Base-by-base conservation (phyloP, 768 basidiomycete genomes). In the Lyophyllum atratum region DNA sequence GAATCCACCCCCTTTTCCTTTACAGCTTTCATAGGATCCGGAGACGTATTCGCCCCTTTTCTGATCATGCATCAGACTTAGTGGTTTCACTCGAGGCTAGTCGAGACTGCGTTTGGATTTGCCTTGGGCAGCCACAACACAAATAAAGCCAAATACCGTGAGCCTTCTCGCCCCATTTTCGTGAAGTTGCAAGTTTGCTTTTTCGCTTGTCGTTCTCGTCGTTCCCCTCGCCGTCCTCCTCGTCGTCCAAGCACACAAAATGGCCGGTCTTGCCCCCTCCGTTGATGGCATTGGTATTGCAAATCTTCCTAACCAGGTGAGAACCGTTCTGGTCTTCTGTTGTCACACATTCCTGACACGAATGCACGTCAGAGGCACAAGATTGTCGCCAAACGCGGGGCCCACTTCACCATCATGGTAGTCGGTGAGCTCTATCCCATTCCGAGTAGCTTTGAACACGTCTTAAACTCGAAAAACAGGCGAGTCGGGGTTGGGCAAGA, bases 371-470 rank as follows among this genome's bases (percentile, higher is more conserved):
- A 98, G 95, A 88, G 92, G 81, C 97, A 99, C 82, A 98, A 98
- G 83, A 98, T 98, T 71, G 95, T 98, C 61, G 95, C 94, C 60
- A 96, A 98, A 81, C 88, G 82, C 69, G 97, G 97, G 59, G 93
- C 91, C 7, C 95, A 98, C 78, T 98, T 98, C 78, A 98, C 97
- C 56, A 85, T 99, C 68, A 99, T 99, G 97, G 97, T 98, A 44
- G 95, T 98, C 59, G 97, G 97, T 93, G 67, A 71, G 90, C 71
- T 26, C 2, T 19, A 10, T 19, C 11, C 26, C 19, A 14, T 17
- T 50, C 42, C 21, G 25, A 46, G 17, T 44, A 47, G 1, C 22
- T n/a, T n/a, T 43, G 14, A 7, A 8, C 40, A 37, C 49, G 51
- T 44, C 53, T 55, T 63, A 22, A 56, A 47, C 19, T 11, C 14